phyloP scores from a whole-genome alignment of 73 alveolate species.

The Paramecium bursaria region DNA sequence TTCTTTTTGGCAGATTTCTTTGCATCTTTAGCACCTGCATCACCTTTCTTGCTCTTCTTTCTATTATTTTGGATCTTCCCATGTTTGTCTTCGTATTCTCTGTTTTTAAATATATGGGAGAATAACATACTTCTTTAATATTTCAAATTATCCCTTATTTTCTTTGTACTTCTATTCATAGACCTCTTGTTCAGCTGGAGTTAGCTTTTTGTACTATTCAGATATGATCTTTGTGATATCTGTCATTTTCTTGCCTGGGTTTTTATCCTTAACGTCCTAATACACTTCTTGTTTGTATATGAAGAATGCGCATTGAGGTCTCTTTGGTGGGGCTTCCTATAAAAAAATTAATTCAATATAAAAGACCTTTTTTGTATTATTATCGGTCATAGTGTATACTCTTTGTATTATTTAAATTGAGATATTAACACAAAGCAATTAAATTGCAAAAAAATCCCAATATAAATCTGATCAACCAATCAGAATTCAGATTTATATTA shows the following conservation, averaged over 20 bases:
- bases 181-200: constrained; percentile 10
- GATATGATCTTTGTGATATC: constrained; percentile 52
- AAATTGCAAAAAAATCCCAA: too few relatives aligned
- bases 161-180: constrained; percentile 41
- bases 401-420: too few relatives aligned
- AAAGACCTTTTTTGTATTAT: constrained; percentile 27
- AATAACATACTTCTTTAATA: constrained; percentile 29
- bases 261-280: constrained; percentile 18
- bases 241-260: constrained; percentile 60
- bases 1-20: constrained; percentile 3
- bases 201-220: constrained; percentile 45
- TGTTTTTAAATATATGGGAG: background rate
- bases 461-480: too few relatives aligned
- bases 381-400: constrained; percentile 47
- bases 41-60: constrained; percentile 43
- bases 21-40: background rate
- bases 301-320: constrained; percentile 58
- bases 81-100: constrained; percentile 12
- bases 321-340: constrained; percentile 59
- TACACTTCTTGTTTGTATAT: constrained; percentile 56
- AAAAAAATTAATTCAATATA: constrained; percentile 18
- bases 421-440: too few relatives aligned
- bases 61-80: constrained; percentile 29
- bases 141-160: constrained; percentile 19
- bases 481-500: too few relatives aligned